Evolutionary conservation across 2,329 filamentous ascomycete genomes (phyloP), one percentile per base, ranked within the genome.

Genomic region (Penicillium sp.): DNA sequence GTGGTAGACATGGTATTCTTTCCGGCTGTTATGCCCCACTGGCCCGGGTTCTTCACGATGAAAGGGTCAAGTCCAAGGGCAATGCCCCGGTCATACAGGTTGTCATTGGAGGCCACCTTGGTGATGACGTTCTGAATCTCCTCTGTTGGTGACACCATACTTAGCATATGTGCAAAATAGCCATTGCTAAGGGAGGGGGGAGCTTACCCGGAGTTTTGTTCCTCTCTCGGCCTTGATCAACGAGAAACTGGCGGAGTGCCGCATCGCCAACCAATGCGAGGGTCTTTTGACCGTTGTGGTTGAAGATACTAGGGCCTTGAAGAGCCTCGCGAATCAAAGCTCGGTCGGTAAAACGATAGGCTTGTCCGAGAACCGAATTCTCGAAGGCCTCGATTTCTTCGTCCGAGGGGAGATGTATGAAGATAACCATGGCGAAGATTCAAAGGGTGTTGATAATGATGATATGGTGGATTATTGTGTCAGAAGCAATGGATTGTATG

Each of bases 341-440:
- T 23, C 27, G 26, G 29, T 44, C 13, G 29, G 29, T 44, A 32
- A 44, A 17, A 23, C 10, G 41, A 15, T 44, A 44, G 24, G 17
- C 3, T 33, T 15, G 2, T 10, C 12, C 4, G 17, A 44, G 41
- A 33, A 44, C 29, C 18, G 3, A 9, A 44, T 24, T 30, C 27
- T 20, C 24, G 24, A 27, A 27, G 18, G 27, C 27, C 6, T 44
- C 18, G 6, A 44, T 44, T 32, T 44, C 13, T n/a, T 33, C 13
- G 27, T 44, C 18, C 12, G 26, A 24, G 26, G 12, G 41, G 15
- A 23, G 41, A n/a, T 18, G 17, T 17, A 24, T 24, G 17, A 44
- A 24, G 15, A 44, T 33, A 44, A 26, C 29, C 42, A 45, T 45
- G 41, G 33, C 33, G 33, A 20, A 36, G 33, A 36, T 17, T 36